These are phyloP conservation scores for Calonectria ilicicola DNA, from an alignment of 2,329 filamentous ascomycete genomes.

Conservation along the genomic window DNA sequence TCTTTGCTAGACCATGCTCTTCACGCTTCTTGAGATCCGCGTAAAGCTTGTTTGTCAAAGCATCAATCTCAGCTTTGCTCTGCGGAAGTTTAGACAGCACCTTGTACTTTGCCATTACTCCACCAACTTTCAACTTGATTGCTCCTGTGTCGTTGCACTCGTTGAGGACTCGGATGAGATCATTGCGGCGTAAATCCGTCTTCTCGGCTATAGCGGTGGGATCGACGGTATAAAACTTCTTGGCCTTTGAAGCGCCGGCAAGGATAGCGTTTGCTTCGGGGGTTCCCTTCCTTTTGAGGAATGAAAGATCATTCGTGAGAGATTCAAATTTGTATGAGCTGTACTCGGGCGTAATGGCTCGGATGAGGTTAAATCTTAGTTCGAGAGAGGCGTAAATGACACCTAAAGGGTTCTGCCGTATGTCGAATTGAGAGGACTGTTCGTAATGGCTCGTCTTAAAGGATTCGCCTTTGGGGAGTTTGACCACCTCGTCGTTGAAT, in stretches of 20 bases:
- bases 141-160: conserved; percentile 61
- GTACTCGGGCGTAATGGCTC: conserved; percentile 69
- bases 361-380: conserved; percentile 66
- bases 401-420: conserved; percentile 60
- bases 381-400: conserved; percentile 72
- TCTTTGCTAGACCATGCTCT: conserved; percentile 61
- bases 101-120: conserved; percentile 66
- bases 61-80: conserved; percentile 53
- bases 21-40: conserved; percentile 64
- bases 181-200: conserved; percentile 53
- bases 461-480: conserved; percentile 28
- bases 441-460: conserved; percentile 56
- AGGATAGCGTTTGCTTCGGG: conserved; percentile 59
- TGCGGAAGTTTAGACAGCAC: conserved; percentile 60
- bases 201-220: conserved; percentile 53
- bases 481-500: conserved; percentile 52
- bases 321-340: conserved; percentile 64
- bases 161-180: conserved; percentile 67
- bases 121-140: conserved; percentile 64
- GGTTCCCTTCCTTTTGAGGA: conserved; percentile 51
- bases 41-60: conserved; percentile 61
- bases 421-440: conserved; percentile 64
- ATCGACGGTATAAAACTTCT: conserved; percentile 60
- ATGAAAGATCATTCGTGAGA: conserved; percentile 45
- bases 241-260: conserved; percentile 52